Percentiles rank a stretch among this genome's conserved stretches.
Conservation (phyloP, 2,329 filamentous ascomycete genomes). For the Colletotrichum neosansevieriae region DNA sequence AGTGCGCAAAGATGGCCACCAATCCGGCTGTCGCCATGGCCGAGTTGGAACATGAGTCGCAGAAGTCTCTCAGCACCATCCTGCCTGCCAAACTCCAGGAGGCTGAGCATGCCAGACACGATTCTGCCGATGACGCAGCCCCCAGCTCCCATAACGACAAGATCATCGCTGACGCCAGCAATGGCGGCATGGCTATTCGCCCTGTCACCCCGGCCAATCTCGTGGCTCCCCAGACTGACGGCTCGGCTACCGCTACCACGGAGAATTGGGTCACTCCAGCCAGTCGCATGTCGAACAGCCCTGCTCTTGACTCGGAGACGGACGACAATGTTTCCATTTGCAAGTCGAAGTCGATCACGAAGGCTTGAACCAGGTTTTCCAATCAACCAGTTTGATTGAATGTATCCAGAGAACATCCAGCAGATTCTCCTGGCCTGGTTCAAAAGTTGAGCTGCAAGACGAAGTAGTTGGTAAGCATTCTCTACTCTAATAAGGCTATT, state of each 20-base stretch:
- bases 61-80: neutral
- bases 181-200: neutral
- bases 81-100: constrained; percentile 13
- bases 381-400: too few species aligned
- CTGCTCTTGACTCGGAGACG: neutral
- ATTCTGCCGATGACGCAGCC: neutral
- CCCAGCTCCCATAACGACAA: neutral
- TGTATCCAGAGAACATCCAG: too few species aligned
- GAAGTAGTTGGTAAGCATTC: too few species aligned
- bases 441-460: too few species aligned
- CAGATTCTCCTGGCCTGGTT: neutral
- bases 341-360: neutral
- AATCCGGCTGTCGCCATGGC: constrained; percentile 24
- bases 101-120: constrained; percentile 22
- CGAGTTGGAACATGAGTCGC: constrained; percentile 19
- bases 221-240: neutral
- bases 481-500: too few species aligned
- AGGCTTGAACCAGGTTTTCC: neutral
- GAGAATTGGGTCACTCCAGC: constrained; percentile 36
- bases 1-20: constrained; percentile 24
- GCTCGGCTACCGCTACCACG: constrained; percentile 29
- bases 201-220: constrained; percentile 34
- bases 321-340: neutral
- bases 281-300: constrained; percentile 31
- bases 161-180: neutral